Base-by-base conservation (phyloP, 2,329 filamentous ascomycete species). In the Aspergillus carbonarius region DNA sequence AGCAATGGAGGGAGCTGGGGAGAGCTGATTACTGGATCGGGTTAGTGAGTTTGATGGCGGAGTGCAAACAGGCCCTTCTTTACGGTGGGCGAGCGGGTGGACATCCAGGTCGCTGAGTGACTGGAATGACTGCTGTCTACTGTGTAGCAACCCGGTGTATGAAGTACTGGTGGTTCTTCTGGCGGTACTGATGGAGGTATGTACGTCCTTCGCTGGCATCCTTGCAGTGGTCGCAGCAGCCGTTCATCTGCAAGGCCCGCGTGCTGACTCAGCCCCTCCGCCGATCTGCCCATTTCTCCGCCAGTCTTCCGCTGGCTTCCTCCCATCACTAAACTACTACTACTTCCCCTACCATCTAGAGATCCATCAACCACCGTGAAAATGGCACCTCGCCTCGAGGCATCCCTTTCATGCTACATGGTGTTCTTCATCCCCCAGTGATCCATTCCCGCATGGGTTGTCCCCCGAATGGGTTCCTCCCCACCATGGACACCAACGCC, bases 401-500 rank as follows among this genome's bases (percentile, higher is more conserved):
- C 39, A 23, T 42, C 39, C 39, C 17, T 18, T 4, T 39, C 49
- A 37, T 53, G 23, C 30, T 25, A 37, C 25, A 17, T 53, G 50
- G 20, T 53, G 50, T 23, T 53, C 50, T 42, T 39, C 13, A 55
- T 49, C 44, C 42, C 50, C 54, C 53, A 51, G 54, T 65, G 59
- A 64, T 59, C 42, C 10, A 46, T 60, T 39, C 51, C 15, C 20
- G 42, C 47, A 27, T 23, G 60, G 30, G 30, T 32, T 12, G 59
- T 64, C 56, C 57, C 59, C 40, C 56, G 58, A 60, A 54, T 57
- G 50, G 56, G 59, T 42, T 10, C 20, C 18, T 17, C 17, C 34
- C 39, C 55, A 69, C 64, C 32, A 76, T 74, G 71, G 70, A 72
- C 66, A 57, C 68, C 51, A 69, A 62, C 47, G 70, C 65, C 63